Base-by-base conservation (phyloP, 2,329 filamentous ascomycete species). In the Grosmannia clavigera region DNA sequence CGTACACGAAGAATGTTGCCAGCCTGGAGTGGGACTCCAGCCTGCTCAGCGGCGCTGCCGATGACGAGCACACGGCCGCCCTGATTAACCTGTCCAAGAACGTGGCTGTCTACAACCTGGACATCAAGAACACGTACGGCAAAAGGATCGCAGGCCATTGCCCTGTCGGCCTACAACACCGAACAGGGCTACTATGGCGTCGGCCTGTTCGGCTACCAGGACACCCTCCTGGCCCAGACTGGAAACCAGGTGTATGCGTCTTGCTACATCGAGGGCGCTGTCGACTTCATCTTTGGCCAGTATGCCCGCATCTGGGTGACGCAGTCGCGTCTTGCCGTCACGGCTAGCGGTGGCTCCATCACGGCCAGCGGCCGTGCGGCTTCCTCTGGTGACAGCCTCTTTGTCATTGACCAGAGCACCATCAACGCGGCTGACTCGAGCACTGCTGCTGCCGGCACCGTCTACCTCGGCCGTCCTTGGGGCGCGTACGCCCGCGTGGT, bases 31-130 rank as follows among this genome's bases (percentile, higher is more conserved):
- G 75, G 40, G 70, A 69, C 51, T 71, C 73, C 59, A 74, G 73
- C 62, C 79, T 81, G 57, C 74, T 76, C 22, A 70, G 76, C 60
- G 73, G 75, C 50, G 77, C 69, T 65, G 57, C 60, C 16, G 81
- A 86, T 63, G 83, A 86, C 63, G 67, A 70, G 61, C 50, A 60
- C 48, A 84, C 74, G 1, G 76, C 71, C 1, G 77, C 76, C 0
- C 69, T 79, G 33, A 68, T 74, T 11, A 72, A 77, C 31, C 72
- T 74, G 65, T 75, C 78, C 0, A 67, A 70, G 5, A 76, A 80
- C 65, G 76, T 85, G 61, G 80, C 78, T 64, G 71, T 85, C 22
- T 87, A 86, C 73, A 86, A 86, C 64, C 74, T 87, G 68, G 82
- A 79, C 59, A 70, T 79, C 12, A 69, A 71, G 14, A 80, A 79